Conservation (phyloP, 768 basidiomycete genomes). For the Naganishia onofrii region DNA sequence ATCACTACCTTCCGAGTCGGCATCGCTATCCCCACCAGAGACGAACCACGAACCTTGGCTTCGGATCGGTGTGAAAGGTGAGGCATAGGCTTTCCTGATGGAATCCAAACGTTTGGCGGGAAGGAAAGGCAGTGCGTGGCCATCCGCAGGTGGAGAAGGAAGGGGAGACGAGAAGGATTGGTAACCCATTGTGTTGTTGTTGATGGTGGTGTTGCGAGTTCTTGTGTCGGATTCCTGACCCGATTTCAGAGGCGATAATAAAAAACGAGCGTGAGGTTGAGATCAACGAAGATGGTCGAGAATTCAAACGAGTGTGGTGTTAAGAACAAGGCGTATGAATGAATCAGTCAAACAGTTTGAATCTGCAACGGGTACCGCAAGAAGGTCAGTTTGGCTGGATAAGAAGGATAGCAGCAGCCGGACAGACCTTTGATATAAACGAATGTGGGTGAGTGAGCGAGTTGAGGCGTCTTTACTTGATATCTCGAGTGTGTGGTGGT, state of each 20-base stretch:
- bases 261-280: neutral
- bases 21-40: slow-evolving; percentile 12
- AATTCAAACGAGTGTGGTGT: neutral
- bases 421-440: neutral
- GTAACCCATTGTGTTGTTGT: slow-evolving; percentile 1
- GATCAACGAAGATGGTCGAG: neutral
- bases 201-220: too few relatives aligned
- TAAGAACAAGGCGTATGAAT: neutral
- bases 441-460: neutral
- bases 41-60: slow-evolving; percentile 12
- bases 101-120: slow-evolving; percentile 8
- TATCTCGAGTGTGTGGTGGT: neutral
- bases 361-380: neutral
- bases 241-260: neutral
- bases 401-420: neutral
- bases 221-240: slow-evolving; percentile 16
- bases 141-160: slow-evolving; percentile 4
- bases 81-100: neutral
- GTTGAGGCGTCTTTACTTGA: neutral
- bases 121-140: slow-evolving; percentile 13
- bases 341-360: slow-evolving; percentile 1
- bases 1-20: slow-evolving; percentile 11
- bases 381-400: neutral
- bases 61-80: neutral
- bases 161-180: slow-evolving; percentile 17